Base-by-base conservation (phyloP, 345 rosid genomes). In the Firmiana major region DNA sequence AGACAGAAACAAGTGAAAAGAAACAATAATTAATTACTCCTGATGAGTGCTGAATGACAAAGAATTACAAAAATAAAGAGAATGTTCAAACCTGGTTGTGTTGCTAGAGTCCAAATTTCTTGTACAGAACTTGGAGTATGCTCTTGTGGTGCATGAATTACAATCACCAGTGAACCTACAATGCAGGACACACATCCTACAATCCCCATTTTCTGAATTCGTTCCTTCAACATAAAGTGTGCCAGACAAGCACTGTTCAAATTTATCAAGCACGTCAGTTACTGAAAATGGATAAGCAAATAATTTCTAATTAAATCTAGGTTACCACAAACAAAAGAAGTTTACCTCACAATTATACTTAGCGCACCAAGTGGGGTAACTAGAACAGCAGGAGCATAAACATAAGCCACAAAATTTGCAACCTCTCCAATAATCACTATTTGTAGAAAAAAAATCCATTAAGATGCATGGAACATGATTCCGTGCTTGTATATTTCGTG, bases 321-420 rank as follows among this genome's bases (percentile, higher is more conserved):
- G 21, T 24, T 28, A 43, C 26, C 10, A 12, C 66, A 75, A 73
- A 57, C 2, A 53, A 79, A 74, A 43, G 66, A 31, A 46, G 12
- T 22, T 46, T 46, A 94, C 98, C 98, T 93, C 80, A 91, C 82
- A 80, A 94, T 92, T 55, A 94, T 93, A 81, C 98, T 94, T 28
- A 94, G 80, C 15, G 97, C 97, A 60, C 98, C 97, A 62, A 93
- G 95, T 2, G 98, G 97, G 1, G 98, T 94, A 78, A 94, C 98
- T 53, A 93, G 85, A 75, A 91, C 93, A 17, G 98, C 98, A 6
- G 97, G 98, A 63, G 97, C 97, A 89, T 93, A 94, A 62, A 90
- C 90, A 78, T 93, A 94, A 63, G 98, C 97, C 71, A 93, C 97
- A 68, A 92, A 94, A 82, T 94, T 94, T 34, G 98, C 97, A 77